Base-by-base conservation (phyloP, 805 yeast genomes). In the Phaffomyces opuntiae region DNA sequence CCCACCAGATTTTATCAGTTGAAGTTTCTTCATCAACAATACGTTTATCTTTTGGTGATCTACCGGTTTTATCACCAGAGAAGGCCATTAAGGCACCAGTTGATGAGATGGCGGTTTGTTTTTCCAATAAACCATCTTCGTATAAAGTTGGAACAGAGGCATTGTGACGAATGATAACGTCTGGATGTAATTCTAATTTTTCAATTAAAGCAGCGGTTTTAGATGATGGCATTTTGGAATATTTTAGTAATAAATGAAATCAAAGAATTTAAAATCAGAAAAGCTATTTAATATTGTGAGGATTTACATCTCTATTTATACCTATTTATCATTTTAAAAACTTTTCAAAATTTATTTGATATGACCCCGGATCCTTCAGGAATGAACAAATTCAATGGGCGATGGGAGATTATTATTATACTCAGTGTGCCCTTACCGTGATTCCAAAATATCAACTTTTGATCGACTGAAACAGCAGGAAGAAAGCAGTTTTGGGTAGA, bases 1-100 rank as follows among this genome's bases (percentile, higher is more conserved):
- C 99, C 99, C 99, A 91, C 99, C 99, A 91, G 58, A 91, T 80
- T 62, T 90, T 73, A 48, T 87, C 77, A 49, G 77, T 69, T 36
- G 96, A 88, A 43, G 93, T 76, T 57, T 79, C 84, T 73, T 93
- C 98, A 60, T 90, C 97, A 52, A 91, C 97, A 66, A 91, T 87
- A 73, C 99, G 86, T 70, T 91, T 91, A 72, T 91, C 99, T 74
- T 86, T 87, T 65, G 99, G 99, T 33, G 97, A 91, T 71, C 99
- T 84, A 61, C 99, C 99, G 45, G 98, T 91, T 73, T 91, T 91
- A 55, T 79, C 73, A 63, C 99, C 99, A 19, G 96, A 88, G 71
- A 80, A 90, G 40, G 99, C 98, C 68, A 91, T 84, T 55, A 91
- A 75, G 40, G 98, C 96, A 64, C 99, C 99, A 39, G 95, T 76